Evolutionary conservation across 371 early-diverging fungal species (phyloP), one percentile per base, ranked within the genome.

Genomic region (Mortierella sp.): DNA sequence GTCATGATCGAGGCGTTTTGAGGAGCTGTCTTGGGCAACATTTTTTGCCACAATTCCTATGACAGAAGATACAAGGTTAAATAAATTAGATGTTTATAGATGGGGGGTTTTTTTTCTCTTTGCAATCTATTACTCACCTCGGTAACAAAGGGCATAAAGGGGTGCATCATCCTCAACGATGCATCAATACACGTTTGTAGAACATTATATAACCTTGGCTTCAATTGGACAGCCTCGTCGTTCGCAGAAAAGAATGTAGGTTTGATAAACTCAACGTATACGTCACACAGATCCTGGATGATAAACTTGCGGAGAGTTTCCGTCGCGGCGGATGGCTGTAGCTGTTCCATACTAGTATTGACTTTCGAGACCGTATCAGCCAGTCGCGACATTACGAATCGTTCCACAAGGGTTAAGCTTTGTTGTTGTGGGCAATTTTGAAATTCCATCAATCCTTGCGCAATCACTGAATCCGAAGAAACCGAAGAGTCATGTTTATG

Each of bases 111-210:
- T 24, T 58, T 16, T 32, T 15, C 16, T 33, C 3, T 24, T 3
- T 32, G 32, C 32, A 24, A 22, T n/a, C n/a, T 86, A 85, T 81
- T 83, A 57, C 91, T 74, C 88, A 97, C 99, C 89, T 99, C 99
- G 13, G 99, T 97, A 4, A 99, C 88, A 86, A 97, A 99, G 13
- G 99, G 99, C 97, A 99, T 98, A 79, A 98, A 95, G 13, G 99
- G 99, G 86, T 98, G 98, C 41, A 99, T 85, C 63, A 98, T 83
- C 61, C 94, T 89, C 65, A 99, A 74, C 9, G 96, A 95, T 22
- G 89, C 86, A 53, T 97, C 96, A 83, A 98, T 88, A 65, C 92
- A 95, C 13, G 88, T 91, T 84, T 92, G 95, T 47, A 93, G 85
- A 33, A 90, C 88, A 67, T 48, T 63, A 53, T 63, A 70, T 22